Evolutionary conservation across 2,329 filamentous ascomycete genomes (phyloP), one percentile per base, ranked within the genome.

Genomic region (Ophiocordyceps camponoti-rufipedis): DNA sequence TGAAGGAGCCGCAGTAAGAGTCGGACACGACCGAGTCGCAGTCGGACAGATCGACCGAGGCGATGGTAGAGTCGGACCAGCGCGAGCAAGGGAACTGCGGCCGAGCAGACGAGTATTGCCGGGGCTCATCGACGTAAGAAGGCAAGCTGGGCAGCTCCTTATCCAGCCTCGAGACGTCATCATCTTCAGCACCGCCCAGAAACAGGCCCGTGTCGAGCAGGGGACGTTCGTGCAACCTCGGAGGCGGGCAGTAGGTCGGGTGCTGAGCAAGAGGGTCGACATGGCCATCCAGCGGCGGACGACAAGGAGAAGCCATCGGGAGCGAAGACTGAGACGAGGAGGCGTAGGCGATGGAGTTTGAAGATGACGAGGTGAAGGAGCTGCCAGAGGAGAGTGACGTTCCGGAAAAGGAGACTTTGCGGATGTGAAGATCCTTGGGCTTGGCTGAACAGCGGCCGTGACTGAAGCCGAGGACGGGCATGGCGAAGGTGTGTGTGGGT

Each of bases 31-130:
- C 23, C 23, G 23, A 23, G 23, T 16, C n/a, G 11, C 49, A 40
- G 23, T 52, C 51, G 31, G 56, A 48, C 44, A 51, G 54, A 42
- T 53, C 52, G 23, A 58, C 46, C 2, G 56, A 55, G 48, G 61
- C 55, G 46, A 66, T 59, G 29, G 64, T 67, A 8, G 64, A 67
- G 45, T 64, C 64, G 38, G 64, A 67, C 64, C 64, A 67, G 46
- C 58, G 60, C 18, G 63, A 66, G 44, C 58, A 55, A 2, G 57
- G 59, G 50, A 63, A 48, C 4, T 54, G 49, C 18, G 61, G 59
- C 16, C 57, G 54, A 48, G 53, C 51, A 40, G 54, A 65, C 52
- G 62, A 63, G 38, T 62, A 61, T 23, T 51, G 50, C 8, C 18
- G 28, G n/a, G 18, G 42, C 28, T 43, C 31, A 11, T 18, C 42